Evolutionary conservation across 2,329 filamentous ascomycete genomes (phyloP), one percentile per base, ranked within the genome.

Genomic region (Colletotrichum orbiculare): DNA sequence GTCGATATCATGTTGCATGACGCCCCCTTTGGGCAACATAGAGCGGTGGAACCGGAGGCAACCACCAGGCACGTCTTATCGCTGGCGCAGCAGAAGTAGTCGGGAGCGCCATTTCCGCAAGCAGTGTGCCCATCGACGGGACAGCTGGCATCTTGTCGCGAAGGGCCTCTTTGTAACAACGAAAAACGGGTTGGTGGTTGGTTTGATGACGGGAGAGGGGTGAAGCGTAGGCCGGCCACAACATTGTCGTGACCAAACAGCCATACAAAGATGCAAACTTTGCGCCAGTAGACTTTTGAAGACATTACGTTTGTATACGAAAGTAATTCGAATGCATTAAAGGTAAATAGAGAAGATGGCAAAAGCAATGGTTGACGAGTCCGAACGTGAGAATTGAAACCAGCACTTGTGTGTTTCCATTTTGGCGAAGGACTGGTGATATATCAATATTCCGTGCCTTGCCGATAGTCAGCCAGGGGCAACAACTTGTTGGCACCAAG

Each of bases 11-110:
- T 80, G 13, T 77, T 69, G 78, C 91, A 94, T 70, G 82, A 80
- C 15, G 37, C 38, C 38, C 83, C 85, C 1, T 75, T 68, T 1
- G 91, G 91, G 72, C 91, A 94, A 79, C 91, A 94, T 47, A 94
- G 79, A 15, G 89, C 83, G 0, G 90, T 91, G 8, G 89, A 89
- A 48, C 82, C 79, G 15, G 79, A 85, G 8, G 89, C 89, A 47
- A 93, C 82, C 1, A 83, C 71, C 41, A 87, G 78, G 76, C 91
- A 94, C 4, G 73, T 81, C 8, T 82, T 78, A 15, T 74, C 76
- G 38, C 77, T 67, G 4, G 83, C 76, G 72, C 91, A 94, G 80
- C 91, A 93, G 74, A 94, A 92, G 74, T 85, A 82, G 59, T 79
- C 80, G 1, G 90, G 89, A 17, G 92, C 81, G 34, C 67, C 64